Conservation (phyloP, 352 stramenopile genomes). For the Globisporangium orthogonon region DNA sequence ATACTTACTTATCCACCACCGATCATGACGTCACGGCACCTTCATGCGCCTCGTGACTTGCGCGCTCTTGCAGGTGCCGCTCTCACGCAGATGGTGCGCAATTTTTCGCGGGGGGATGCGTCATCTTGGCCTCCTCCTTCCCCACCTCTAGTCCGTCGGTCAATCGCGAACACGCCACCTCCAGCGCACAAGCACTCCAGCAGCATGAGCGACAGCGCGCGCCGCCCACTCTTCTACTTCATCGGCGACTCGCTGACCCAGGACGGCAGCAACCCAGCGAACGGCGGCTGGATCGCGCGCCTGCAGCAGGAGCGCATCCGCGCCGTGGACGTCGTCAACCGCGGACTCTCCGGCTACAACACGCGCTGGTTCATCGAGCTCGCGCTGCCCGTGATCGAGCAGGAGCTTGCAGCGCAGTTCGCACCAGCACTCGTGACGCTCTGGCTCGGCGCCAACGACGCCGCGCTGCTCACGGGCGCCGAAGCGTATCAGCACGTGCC, state of each 20-base stretch:
- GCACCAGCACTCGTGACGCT: constrained; percentile 45
- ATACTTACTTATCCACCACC: not conserved
- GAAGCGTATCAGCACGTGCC: constrained; percentile 36
- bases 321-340: constrained; percentile 49
- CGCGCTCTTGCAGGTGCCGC: not conserved
- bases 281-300: constrained; percentile 35
- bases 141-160: not conserved
- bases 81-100: not conserved
- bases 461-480: constrained; percentile 21
- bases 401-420: constrained; percentile 26
- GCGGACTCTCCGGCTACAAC: constrained; percentile 53
- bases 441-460: constrained; percentile 71
- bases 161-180: not conserved
- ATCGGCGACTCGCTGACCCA: constrained; percentile 68
- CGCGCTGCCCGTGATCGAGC: constrained; percentile 26
- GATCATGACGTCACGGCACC: too few relatives aligned
- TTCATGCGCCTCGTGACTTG: too few relatives aligned
- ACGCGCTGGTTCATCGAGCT: constrained; percentile 42
- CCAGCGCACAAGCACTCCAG: constrained; percentile 1
- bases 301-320: constrained; percentile 45
- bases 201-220: not conserved
- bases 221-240: constrained; percentile 30
- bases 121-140: not conserved
- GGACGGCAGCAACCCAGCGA: constrained; percentile 25
- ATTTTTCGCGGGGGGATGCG: not conserved